Percentiles rank a stretch among this genome's conserved stretches.
phyloP scores from a whole-genome alignment of 108 stramenopile species.

The Cyclotella baltica region DNA sequence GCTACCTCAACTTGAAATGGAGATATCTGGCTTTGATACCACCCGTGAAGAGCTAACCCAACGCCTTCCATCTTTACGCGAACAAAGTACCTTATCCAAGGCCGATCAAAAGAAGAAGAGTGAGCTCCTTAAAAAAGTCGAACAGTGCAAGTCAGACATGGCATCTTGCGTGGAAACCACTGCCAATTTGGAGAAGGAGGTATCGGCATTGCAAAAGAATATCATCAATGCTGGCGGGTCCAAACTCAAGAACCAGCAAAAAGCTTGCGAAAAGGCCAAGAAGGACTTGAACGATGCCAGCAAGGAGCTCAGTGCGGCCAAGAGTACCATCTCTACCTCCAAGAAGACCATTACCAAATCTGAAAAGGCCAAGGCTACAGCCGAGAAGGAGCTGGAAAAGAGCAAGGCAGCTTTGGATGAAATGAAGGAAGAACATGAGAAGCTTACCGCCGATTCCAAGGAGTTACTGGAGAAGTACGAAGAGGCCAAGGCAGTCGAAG shows the following conservation, averaged over 20 bases:
- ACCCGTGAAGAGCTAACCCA: constrained; percentile 83
- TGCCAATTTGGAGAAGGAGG: constrained; percentile 73
- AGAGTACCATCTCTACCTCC: constrained; percentile 69
- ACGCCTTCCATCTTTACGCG: constrained; percentile 76
- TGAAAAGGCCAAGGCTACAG: constrained; percentile 54
- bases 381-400: constrained; percentile 63
- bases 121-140: constrained; percentile 66
- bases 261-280: constrained; percentile 73
- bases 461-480: constrained; percentile 77
- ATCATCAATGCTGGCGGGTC: constrained; percentile 93
- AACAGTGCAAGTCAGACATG: constrained; percentile 80
- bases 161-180: constrained; percentile 70
- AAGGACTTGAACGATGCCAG: constrained; percentile 67
- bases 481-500: constrained; percentile 74
- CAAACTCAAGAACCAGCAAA: constrained; percentile 86
- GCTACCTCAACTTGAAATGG: constrained; percentile 84
- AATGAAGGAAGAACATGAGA: constrained; percentile 71
- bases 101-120: constrained; percentile 72
- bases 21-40: constrained; percentile 85
- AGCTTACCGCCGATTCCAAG: constrained; percentile 71
- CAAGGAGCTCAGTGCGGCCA: constrained; percentile 73
- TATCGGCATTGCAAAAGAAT: constrained; percentile 83
- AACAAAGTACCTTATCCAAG: constrained; percentile 69
- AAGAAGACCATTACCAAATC: constrained; percentile 78
- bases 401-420: constrained; percentile 56